Evolutionary conservation across 495 filamentous ascomycete genomes (phyloP), one percentile per base, ranked within the genome.

Genomic region (Oleoguttula mirabilis): DNA sequence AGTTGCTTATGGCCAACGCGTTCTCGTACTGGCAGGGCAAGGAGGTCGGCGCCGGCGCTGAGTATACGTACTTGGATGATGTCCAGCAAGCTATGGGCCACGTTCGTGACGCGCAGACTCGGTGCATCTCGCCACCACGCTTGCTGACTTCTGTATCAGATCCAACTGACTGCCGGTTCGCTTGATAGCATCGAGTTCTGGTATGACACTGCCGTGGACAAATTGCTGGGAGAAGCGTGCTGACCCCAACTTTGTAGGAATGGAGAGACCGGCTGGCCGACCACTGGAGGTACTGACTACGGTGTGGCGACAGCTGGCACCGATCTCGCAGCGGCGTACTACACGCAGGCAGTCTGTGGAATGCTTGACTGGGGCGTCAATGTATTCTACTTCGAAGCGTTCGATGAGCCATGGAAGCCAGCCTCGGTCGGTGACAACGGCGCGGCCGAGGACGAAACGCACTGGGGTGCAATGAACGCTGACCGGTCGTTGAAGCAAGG

Each of bases 21-120:
- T 88, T 88, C 56, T 75, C 76, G 23, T 88, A 85, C 71, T 87
- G 83, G 83, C 83, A 88, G 58, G 77, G 72, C 28, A 70, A 75
- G 51, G 60, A 64, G 8, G 70, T 76, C 41, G 76, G 79, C 23
- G 73, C 73, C 23, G 58, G 70, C 39, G 78, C 73, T 43, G 84
- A 82, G 64, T 76, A 82, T 55, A 79, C 72, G 48, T 87, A 84
- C 67, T 76, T 84, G 53, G 72, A 82, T 50, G 82, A 87, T 54
- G 75, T 88, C 55, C 64, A 67, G 51, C 75, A 78, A 60, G 82
- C 83, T 10, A 72, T 80, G 54, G 59, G 62, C n/a, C 79, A 76
- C 54, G n/a, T n/a, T n/a, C n/a, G n/a, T n/a, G n/a, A n/a, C n/a
- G n/a, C n/a, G n/a, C n/a, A n/a, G n/a, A n/a, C n/a, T n/a, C n/a